Percentiles rank a stretch among this genome's conserved stretches.
Evolutionary conservation across 2,329 filamentous ascomycete genomes (phyloP).

Genomic region (Fusarium sterilihyphosum): DNA sequence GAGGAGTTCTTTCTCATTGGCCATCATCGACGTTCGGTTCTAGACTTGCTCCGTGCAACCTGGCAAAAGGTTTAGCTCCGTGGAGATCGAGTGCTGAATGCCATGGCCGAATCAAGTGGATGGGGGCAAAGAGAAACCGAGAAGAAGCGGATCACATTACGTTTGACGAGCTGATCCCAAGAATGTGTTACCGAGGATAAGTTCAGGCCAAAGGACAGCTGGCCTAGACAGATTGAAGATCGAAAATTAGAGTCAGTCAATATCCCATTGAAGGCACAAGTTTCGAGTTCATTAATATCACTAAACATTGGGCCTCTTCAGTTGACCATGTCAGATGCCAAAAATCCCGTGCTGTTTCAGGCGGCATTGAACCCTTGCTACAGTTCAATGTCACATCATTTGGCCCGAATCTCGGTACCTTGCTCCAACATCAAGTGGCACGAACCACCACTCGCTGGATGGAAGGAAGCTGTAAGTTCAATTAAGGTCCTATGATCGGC

Average conservation of each 20-base stretch:
- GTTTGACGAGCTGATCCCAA: not conserved
- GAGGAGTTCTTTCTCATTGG: slow-evolving; percentile 9
- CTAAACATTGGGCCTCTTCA: not conserved
- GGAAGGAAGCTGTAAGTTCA: not conserved
- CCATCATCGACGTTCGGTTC: not conserved
- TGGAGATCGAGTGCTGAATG: slow-evolving; percentile 18
- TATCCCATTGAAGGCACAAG: not conserved
- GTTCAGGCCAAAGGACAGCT: not conserved
- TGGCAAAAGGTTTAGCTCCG: slow-evolving; percentile 18
- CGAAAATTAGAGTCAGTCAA: not conserved
- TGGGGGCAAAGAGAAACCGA: not conserved
- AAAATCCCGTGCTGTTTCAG: not conserved
- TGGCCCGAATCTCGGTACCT: slow-evolving; percentile 3
- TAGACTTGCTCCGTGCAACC: slow-evolving; percentile 5
- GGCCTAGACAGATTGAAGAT: not conserved
- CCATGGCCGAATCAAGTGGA: slow-evolving; percentile 14
- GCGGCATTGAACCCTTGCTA: not conserved
- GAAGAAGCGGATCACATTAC: slow-evolving; percentile 23
- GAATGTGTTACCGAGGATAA: slow-evolving; percentile 15
- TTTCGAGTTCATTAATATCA: not conserved
- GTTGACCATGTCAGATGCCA: not conserved
- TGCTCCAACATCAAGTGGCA: not conserved
- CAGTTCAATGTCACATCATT: slow-evolving; percentile 11
- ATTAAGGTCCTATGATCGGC: slow-evolving; percentile 32
- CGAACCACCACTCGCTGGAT: not conserved